Evolutionary conservation across 768 basidiomycete genomes (phyloP).

Genomic region (Hirschioporus abietinus): DNA sequence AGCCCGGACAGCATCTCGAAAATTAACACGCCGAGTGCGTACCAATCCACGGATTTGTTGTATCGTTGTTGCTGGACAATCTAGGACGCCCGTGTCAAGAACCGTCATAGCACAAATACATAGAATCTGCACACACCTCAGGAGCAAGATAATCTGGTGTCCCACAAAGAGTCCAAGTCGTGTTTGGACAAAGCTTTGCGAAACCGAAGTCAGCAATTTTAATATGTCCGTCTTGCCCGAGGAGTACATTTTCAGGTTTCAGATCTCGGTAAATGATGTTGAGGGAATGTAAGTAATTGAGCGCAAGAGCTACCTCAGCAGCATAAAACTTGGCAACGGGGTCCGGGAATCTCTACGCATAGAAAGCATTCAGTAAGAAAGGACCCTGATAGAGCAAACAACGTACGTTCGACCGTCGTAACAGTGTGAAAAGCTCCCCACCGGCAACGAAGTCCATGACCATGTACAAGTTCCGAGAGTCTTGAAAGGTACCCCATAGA

Average conservation of each 20-base stretch:
- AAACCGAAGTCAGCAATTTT: slow-evolving; percentile 98
- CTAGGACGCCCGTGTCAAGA: slow-evolving; percentile 28
- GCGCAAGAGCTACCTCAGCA: slow-evolving; percentile 89
- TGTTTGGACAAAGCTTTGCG: slow-evolving; percentile 80
- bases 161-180: slow-evolving; percentile 94
- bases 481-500: slow-evolving; percentile 95
- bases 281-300: slow-evolving; percentile 80
- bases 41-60: slow-evolving; percentile 98
- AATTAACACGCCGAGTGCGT: slow-evolving; percentile 93
- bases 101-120: not conserved
- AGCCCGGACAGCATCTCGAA: slow-evolving; percentile 98
- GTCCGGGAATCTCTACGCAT: slow-evolving; percentile 79
- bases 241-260: slow-evolving; percentile 94
- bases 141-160: slow-evolving; percentile 97
- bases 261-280: slow-evolving; percentile 96
- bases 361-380: slow-evolving; percentile 1
- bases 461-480: slow-evolving; percentile 91
- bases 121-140: slow-evolving; percentile 46
- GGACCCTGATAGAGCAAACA: slow-evolving; percentile 12
- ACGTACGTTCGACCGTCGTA: slow-evolving; percentile 83
- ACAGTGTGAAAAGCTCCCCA: slow-evolving; percentile 91
- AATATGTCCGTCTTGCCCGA: slow-evolving; percentile 93
- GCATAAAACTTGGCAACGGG: slow-evolving; percentile 98
- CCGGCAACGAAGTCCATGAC: slow-evolving; percentile 97
- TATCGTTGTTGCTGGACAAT: slow-evolving; percentile 81